These are phyloP conservation scores for Alternaria novae-zelandiae DNA, from an alignment of 2,329 filamentous ascomycete species.

Conservation along the genomic window DNA sequence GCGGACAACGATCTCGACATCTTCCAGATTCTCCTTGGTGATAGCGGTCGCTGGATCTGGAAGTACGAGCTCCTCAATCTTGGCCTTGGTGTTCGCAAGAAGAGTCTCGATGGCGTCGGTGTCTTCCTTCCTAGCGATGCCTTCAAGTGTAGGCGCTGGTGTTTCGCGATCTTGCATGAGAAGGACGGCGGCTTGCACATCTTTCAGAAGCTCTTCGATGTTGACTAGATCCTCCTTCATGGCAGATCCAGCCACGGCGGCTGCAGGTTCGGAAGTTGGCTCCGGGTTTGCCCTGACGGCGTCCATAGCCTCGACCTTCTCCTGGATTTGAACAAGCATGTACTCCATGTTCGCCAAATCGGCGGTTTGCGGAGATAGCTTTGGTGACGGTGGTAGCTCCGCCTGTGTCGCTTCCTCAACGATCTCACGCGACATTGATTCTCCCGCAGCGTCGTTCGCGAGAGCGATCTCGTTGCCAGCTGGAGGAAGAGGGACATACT, in stretches of 20 bases:
- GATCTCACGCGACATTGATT: slow-evolving; percentile 51
- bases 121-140: slow-evolving; percentile 77
- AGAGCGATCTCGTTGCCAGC: slow-evolving; percentile 59
- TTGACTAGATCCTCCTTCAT: slow-evolving; percentile 59
- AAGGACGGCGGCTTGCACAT: slow-evolving; percentile 66
- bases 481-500: slow-evolving; percentile 35
- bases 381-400: slow-evolving; percentile 50
- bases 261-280: slow-evolving; percentile 38
- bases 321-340: slow-evolving; percentile 79
- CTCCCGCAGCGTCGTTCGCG: slow-evolving; percentile 56
- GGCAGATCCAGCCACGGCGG: slow-evolving; percentile 47
- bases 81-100: slow-evolving; percentile 85
- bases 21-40: slow-evolving; percentile 65
- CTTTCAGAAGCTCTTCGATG: slow-evolving; percentile 55
- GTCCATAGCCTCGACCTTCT: slow-evolving; percentile 83
- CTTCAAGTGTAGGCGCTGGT: slow-evolving; percentile 47
- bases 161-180: slow-evolving; percentile 38
- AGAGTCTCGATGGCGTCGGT: slow-evolving; percentile 90
- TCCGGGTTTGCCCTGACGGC: slow-evolving; percentile 56
- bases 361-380: neutral
- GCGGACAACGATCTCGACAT: slow-evolving; percentile 70
- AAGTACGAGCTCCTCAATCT: slow-evolving; percentile 77
- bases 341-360: slow-evolving; percentile 87
- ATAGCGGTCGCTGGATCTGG: slow-evolving; percentile 73
- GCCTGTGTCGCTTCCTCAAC: slow-evolving; percentile 49